Percentiles rank a stretch among this genome's conserved stretches.
Evolutionary conservation across 2,329 filamentous ascomycete genomes (phyloP).

Genomic region (Trichothecium roseum): DNA sequence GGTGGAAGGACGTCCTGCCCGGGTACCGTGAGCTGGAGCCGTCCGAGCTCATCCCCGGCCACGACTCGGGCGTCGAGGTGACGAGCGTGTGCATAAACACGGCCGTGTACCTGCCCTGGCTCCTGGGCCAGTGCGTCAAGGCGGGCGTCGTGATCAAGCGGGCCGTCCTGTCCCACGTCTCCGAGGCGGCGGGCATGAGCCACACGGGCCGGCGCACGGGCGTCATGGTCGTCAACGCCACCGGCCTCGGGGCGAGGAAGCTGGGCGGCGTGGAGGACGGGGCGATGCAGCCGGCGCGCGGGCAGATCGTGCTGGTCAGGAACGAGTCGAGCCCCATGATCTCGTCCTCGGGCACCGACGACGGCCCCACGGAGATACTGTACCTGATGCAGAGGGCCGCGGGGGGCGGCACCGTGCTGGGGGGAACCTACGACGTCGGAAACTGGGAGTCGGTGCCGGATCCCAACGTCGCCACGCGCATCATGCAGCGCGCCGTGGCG

Average conservation of each 20-base stretch:
- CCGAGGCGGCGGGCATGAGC: conserved; percentile 45
- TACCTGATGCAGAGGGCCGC: conserved; percentile 78
- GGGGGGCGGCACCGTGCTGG: conserved; percentile 73
- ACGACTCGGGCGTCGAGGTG: conserved; percentile 65
- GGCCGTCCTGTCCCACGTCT: conserved; percentile 56
- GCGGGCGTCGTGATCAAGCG: conserved; percentile 61
- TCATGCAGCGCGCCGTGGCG: conserved; percentile 69
- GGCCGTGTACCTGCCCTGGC: conserved; percentile 76
- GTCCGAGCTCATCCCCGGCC: conserved; percentile 49
- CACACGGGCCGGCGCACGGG: conserved; percentile 50
- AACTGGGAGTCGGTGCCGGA: conserved; percentile 75
- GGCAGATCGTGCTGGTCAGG: conserved; percentile 74
- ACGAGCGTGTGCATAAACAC: conserved; percentile 89
- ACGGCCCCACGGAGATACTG: conserved; percentile 58
- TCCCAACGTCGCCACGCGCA: conserved; percentile 66
- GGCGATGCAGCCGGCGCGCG: conserved; percentile 64
- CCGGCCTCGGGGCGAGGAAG: conserved; percentile 62
- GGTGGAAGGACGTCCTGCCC: conserved; percentile 63
- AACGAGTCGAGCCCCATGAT: conserved; percentile 67
- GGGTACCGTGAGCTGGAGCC: conserved; percentile 56
- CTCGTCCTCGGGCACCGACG: conserved; percentile 60
- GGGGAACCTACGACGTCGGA: conserved; percentile 72
- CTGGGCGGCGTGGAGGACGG: conserved; percentile 75
- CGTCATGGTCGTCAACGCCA: conserved; percentile 80
- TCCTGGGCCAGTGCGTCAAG: conserved; percentile 68